phyloP scores from a whole-genome alignment of 2,329 filamentous ascomycete genomes.

The Ceratocystis lukuohia region DNA sequence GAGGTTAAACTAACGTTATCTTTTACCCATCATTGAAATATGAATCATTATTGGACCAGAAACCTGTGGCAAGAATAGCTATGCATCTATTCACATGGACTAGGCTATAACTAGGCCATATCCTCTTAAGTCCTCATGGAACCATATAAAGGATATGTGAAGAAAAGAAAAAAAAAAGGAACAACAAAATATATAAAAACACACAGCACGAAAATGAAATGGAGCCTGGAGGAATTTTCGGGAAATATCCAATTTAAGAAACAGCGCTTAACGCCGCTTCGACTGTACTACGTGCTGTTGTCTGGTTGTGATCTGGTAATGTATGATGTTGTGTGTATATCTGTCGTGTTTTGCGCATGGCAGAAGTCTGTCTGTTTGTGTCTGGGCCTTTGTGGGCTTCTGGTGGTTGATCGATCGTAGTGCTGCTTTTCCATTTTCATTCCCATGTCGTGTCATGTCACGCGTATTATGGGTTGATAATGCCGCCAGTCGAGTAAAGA shows the following conservation, averaged over 20 bases:
- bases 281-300: slow-evolving; percentile 6
- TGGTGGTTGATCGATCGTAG: neutral
- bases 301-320: slow-evolving; percentile 1
- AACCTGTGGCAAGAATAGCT: neutral
- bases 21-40: neutral
- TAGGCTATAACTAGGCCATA: too few species aligned
- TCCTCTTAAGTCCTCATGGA: neutral
- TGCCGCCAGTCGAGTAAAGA: neutral
- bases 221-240: neutral
- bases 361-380: neutral
- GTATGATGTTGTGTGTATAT: neutral
- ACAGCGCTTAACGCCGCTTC: neutral
- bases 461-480: neutral
- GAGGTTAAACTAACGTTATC: neutral
- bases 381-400: slow-evolving; percentile 1
- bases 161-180: neutral
- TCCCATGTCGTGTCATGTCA: neutral
- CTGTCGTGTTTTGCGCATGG: neutral
- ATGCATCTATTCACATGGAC: too few species aligned
- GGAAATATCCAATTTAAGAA: slow-evolving; percentile 2
- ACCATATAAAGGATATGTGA: neutral
- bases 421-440: neutral
- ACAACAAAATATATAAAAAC: neutral
- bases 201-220: neutral
- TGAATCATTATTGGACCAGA: neutral